Evolutionary conservation across 2,329 filamentous ascomycete genomes (phyloP).

Genomic region (Beauveria sp.): DNA sequence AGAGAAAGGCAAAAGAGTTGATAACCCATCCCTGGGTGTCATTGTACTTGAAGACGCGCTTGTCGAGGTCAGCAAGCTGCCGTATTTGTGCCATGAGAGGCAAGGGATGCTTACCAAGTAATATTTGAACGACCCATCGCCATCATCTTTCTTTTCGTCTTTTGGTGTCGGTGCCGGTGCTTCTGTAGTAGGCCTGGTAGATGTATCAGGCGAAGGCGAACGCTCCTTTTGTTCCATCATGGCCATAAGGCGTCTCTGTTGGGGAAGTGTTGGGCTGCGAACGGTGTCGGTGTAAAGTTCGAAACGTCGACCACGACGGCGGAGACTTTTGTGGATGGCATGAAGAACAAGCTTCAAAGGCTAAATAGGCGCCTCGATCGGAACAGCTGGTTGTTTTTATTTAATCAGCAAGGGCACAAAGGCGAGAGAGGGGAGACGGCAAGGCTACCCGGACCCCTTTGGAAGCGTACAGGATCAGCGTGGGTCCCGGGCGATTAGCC

Average conservation of each 20-base stretch:
- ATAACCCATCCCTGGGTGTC: slow-evolving; percentile 29
- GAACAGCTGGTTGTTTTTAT: not conserved
- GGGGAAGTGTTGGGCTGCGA: not conserved
- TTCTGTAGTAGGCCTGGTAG: not conserved
- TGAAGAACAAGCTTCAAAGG: too few relatives aligned
- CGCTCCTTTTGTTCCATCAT: not conserved
- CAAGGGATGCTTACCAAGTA: slow-evolving; percentile 5
- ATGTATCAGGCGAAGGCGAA: not conserved
- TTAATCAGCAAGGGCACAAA: not conserved
- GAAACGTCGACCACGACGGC: not conserved
- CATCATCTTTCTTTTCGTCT: not conserved
- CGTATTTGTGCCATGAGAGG: not conserved
- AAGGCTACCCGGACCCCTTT: not conserved
- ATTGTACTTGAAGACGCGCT: slow-evolving; percentile 33
- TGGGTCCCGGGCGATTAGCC: not conserved
- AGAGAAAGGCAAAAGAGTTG: slow-evolving; percentile 27
- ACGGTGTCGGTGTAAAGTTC: not conserved
- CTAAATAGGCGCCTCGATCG: not conserved
- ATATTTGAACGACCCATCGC: slow-evolving; percentile 6
- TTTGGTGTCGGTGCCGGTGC: not conserved
- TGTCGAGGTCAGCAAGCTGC: not conserved
- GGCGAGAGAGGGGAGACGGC: not conserved
- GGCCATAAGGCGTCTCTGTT: not conserved
- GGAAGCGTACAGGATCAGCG: not conserved
- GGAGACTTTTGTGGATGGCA: not conserved